Conservation (phyloP, 164 flowering plant species). For the Pachysandra terminalis region DNA sequence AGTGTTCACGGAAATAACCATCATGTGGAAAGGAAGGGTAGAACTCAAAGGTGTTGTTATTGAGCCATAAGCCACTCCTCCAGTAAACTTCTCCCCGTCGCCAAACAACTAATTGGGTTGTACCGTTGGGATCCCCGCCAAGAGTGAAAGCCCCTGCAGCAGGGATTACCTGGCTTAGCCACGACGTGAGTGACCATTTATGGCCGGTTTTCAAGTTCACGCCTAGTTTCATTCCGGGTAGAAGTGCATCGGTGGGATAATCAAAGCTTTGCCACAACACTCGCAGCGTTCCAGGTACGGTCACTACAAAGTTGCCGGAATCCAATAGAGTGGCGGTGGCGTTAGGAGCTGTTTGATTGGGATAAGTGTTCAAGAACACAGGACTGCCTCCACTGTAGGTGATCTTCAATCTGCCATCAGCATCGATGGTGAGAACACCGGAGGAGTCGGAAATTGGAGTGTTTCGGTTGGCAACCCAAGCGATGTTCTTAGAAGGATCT, state of each 20-base stretch:
- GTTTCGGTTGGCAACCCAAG: slow-evolving; percentile 22
- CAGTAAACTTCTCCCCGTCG: slow-evolving; percentile 4
- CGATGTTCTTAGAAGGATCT: background rate
- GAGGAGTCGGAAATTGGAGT: background rate
- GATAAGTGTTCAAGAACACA: background rate
- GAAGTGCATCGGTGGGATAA: slow-evolving; percentile 31
- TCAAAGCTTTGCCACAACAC: slow-evolving; percentile 40
- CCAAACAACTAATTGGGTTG: slow-evolving; percentile 16
- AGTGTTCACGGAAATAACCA: too few relatives aligned
- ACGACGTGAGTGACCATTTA: slow-evolving; percentile 21
- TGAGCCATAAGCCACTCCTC: slow-evolving; percentile 14
- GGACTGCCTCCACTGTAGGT: background rate
- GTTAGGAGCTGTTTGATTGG: background rate
- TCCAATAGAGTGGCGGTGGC: slow-evolving; percentile 19
- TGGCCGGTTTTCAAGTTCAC: slow-evolving; percentile 16
- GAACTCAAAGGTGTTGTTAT: background rate
- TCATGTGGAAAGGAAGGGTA: too few relatives aligned
- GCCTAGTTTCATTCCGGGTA: slow-evolving; percentile 38
- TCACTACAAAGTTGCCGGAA: slow-evolving; percentile 31
- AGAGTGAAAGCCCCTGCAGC: slow-evolving; percentile 22
- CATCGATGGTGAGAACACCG: slow-evolving; percentile 10
- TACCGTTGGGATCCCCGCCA: slow-evolving; percentile 17
- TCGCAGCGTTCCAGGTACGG: slow-evolving; percentile 10
- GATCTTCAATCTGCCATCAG: slow-evolving; percentile 8
- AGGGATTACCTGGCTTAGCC: slow-evolving; percentile 18